A percentile compares a stretch with the other conserved stretches of the same genome.
Conservation (phyloP, 805 yeast genomes). For the Yarrowia alimentaria region DNA sequence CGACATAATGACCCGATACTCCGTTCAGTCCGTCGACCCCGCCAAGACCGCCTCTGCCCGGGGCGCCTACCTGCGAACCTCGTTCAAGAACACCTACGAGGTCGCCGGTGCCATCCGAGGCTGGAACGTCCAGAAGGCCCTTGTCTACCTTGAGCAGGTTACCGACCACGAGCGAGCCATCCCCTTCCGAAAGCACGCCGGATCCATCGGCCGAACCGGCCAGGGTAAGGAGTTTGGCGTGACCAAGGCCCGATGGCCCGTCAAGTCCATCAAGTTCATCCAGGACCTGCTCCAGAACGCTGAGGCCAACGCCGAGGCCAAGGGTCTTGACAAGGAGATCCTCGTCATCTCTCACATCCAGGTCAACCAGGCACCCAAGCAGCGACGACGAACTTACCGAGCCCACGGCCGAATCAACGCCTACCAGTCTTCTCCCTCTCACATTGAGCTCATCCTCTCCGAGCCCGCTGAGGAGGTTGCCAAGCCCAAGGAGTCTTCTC, state of each 20-base stretch:
- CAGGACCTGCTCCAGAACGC: constrained; percentile 95
- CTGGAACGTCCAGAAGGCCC: constrained; percentile 96
- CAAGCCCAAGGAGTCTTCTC: constrained; percentile 73
- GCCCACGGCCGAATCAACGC: constrained; percentile 99
- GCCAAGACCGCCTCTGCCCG: constrained; percentile 99
- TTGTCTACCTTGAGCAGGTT: constrained; percentile 92
- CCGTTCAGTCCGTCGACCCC: constrained; percentile 98
- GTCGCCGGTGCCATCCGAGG: constrained; percentile 98
- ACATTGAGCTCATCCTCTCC: constrained; percentile 94
- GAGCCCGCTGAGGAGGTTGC: constrained; percentile 93
- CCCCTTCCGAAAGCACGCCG: constrained; percentile 98
- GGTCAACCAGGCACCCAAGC: constrained; percentile 99
- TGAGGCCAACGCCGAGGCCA: constrained; percentile 97
- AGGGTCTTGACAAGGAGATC: constrained; percentile 95
- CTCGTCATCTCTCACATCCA: constrained; percentile 97
- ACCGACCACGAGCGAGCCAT: constrained; percentile 98
- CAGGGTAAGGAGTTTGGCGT: constrained; percentile 99
- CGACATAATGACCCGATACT: constrained; percentile 93
- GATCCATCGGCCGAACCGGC: constrained; percentile 97
- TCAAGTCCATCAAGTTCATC: constrained; percentile 93
- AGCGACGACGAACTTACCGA: constrained; percentile 99
- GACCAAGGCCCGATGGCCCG: constrained; percentile 99
- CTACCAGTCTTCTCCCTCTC: constrained; percentile 98
- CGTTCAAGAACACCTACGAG: constrained; percentile 99
- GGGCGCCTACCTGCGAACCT: constrained; percentile 98